These are phyloP conservation scores for Tilletiopsis washingtonensis DNA, from an alignment of 1,284 basidiomycete genomes.

Conservation along the genomic window DNA sequence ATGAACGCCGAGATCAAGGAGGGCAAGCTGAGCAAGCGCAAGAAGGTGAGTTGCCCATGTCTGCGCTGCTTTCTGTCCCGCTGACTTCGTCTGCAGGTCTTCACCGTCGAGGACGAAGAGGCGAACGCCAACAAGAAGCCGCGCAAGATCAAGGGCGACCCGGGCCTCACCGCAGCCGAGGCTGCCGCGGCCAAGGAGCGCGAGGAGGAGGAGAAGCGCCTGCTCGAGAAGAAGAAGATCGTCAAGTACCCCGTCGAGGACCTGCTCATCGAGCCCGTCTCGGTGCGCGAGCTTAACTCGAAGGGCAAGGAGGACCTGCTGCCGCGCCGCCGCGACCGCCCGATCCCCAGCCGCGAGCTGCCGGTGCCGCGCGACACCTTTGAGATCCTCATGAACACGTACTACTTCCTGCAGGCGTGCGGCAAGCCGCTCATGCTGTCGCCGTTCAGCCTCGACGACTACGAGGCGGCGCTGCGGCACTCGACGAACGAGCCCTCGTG, in stretches of 20 bases:
- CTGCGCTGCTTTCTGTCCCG: too few relatives aligned
- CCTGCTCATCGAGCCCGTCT: constrained; percentile 47
- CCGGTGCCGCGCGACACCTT: constrained; percentile 65
- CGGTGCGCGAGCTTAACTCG: constrained; percentile 36
- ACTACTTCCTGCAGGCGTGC: constrained; percentile 87
- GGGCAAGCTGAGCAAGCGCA: constrained; percentile 56
- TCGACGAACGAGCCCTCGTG: constrained; percentile 63
- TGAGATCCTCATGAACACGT: constrained; percentile 75
- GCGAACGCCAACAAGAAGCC: constrained; percentile 13
- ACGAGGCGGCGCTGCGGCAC: constrained; percentile 78
- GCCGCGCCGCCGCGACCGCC: constrained; percentile 47
- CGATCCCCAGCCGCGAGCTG: constrained; percentile 55
- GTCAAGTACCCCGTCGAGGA: constrained; percentile 62
- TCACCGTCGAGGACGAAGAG: constrained; percentile 38
- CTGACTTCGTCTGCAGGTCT: too few relatives aligned
- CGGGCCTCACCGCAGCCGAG: constrained; percentile 8
- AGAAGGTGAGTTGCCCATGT: constrained; percentile 50
- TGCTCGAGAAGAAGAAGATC: constrained; percentile 69
- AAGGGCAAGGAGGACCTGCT: constrained; percentile 32
- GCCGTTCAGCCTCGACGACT: constrained; percentile 87
- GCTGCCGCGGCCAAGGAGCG: constrained; percentile 20
- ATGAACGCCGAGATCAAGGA: constrained; percentile 72
- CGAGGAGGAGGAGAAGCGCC: constrained; percentile 57
- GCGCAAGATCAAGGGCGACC: constrained; percentile 1
- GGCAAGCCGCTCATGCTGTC: constrained; percentile 81